These are phyloP conservation scores for Populus alba DNA, from an alignment of 345 rosid species.

Conservation along the genomic window DNA sequence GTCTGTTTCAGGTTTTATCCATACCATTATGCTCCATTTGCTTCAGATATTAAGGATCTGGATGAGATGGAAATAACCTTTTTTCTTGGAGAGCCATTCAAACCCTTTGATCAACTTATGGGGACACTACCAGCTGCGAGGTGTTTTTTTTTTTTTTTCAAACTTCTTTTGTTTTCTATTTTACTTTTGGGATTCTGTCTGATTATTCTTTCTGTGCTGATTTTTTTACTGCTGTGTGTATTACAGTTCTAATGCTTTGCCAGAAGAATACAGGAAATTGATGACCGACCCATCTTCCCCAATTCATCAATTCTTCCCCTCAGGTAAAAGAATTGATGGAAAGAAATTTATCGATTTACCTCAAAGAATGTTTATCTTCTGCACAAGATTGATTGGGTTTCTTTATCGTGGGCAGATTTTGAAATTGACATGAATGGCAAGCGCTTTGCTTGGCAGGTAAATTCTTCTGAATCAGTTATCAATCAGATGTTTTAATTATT, in stretches of 20 bases:
- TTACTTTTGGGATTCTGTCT: background rate
- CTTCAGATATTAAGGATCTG: slow-evolving; percentile 86
- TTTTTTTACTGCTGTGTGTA: slow-evolving; percentile 22
- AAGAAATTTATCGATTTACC: slow-evolving; percentile 1
- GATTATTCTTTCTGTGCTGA: slow-evolving; percentile 14
- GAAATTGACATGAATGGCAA: slow-evolving; percentile 98
- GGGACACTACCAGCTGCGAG: slow-evolving; percentile 98
- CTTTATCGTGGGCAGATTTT: slow-evolving; percentile 59
- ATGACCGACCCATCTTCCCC: slow-evolving; percentile 88
- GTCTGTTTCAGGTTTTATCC: slow-evolving; percentile 86
- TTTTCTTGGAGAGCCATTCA: slow-evolving; percentile 86
- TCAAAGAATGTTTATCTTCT: background rate
- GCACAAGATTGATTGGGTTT: background rate
- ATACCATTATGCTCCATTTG: slow-evolving; percentile 98
- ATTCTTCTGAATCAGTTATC: background rate
- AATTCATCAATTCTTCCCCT: slow-evolving; percentile 65
- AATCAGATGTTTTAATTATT: background rate
- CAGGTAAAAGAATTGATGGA: slow-evolving; percentile 43
- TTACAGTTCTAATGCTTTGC: slow-evolving; percentile 84
- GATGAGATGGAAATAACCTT: slow-evolving; percentile 79
- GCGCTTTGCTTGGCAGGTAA: slow-evolving; percentile 97
- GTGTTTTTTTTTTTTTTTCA: slow-evolving; percentile 28
- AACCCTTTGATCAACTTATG: slow-evolving; percentile 98
- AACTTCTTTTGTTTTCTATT: background rate
- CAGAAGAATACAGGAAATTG: slow-evolving; percentile 67